Percentiles rank a stretch among this genome's conserved stretches.
phyloP scores from a whole-genome alignment of 495 filamentous ascomycete genomes.

The Trichocladium antarcticum region DNA sequence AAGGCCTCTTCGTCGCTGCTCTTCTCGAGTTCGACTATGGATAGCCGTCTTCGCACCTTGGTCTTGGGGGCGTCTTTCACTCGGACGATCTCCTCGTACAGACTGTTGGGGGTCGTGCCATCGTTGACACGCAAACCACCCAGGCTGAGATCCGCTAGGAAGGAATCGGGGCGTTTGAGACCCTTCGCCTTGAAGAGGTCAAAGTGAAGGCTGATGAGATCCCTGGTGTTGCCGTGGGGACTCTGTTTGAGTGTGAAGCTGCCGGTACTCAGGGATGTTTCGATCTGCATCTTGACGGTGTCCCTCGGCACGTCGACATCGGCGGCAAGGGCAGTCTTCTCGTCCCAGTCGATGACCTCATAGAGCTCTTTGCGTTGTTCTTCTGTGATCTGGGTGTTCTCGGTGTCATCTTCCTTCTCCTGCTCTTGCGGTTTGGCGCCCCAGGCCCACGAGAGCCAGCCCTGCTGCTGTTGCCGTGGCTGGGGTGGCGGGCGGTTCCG shows the following conservation, averaged over 20 bases:
- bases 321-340: conserved; percentile 80
- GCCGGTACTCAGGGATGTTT: conserved; percentile 78
- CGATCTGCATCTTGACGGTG: conserved; percentile 80
- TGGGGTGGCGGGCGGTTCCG: conserved; percentile 37
- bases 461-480: conserved; percentile 49
- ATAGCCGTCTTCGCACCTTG: conserved; percentile 36
- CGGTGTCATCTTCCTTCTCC: conserved; percentile 46
- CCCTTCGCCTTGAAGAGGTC: conserved; percentile 85
- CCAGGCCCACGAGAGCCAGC: conserved; percentile 85
- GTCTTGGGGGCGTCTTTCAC: conserved; percentile 73
- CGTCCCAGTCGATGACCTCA: conserved; percentile 94
- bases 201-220: conserved; percentile 82
- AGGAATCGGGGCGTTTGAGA: conserved; percentile 78
- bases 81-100: conserved; percentile 86
- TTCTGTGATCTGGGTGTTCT: conserved; percentile 76
- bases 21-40: conserved; percentile 53
- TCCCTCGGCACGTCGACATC: conserved; percentile 82
- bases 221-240: conserved; percentile 65
- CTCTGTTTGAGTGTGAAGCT: conserved; percentile 87
- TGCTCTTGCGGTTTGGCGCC: conserved; percentile 54
- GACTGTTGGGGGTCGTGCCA: conserved; percentile 78
- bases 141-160: conserved; percentile 76
- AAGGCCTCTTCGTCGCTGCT: conserved; percentile 62
- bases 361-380: conserved; percentile 94
- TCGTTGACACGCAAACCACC: conserved; percentile 91